Evolutionary conservation across 352 stramenopile genomes (phyloP).

Genomic region (Phytopythium oedochilum): DNA sequence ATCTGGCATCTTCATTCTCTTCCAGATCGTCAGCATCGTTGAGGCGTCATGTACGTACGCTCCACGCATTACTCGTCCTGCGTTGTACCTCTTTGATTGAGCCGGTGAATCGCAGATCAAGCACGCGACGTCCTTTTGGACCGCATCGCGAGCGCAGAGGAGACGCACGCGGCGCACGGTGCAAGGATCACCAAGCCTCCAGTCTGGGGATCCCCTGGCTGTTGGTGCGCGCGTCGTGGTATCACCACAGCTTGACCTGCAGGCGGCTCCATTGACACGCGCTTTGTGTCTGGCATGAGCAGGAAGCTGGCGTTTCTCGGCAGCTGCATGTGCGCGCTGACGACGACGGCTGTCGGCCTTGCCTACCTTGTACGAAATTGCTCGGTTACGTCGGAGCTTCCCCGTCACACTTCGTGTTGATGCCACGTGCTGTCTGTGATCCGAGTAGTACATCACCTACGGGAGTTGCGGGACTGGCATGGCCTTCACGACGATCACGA

Average conservation of each 20-base stretch:
- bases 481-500: slow-evolving; percentile 85
- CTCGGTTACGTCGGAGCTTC: background rate
- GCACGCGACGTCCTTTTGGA: slow-evolving; percentile 47
- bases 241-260: too few species aligned
- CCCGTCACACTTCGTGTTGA: too few species aligned
- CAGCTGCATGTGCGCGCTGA: slow-evolving; percentile 58
- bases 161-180: slow-evolving; percentile 2
- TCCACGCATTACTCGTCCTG: background rate
- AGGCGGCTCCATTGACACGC: background rate
- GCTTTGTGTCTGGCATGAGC: background rate
- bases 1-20: slow-evolving; percentile 72
- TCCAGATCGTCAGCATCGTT: slow-evolving; percentile 77
- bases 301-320: slow-evolving; percentile 23
- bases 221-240: background rate
- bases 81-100: background rate
- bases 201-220: background rate
- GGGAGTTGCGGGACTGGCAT: slow-evolving; percentile 64
- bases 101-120: slow-evolving; percentile 36
- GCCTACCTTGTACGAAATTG: slow-evolving; percentile 39
- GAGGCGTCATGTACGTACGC: slow-evolving; percentile 68
- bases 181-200: background rate
- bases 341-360: slow-evolving; percentile 32
- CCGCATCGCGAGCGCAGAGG: slow-evolving; percentile 35
- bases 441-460: slow-evolving; percentile 87
- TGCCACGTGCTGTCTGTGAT: background rate